Evolutionary conservation across 768 basidiomycete genomes (phyloP).

Genomic region (Suillus occidentalis): DNA sequence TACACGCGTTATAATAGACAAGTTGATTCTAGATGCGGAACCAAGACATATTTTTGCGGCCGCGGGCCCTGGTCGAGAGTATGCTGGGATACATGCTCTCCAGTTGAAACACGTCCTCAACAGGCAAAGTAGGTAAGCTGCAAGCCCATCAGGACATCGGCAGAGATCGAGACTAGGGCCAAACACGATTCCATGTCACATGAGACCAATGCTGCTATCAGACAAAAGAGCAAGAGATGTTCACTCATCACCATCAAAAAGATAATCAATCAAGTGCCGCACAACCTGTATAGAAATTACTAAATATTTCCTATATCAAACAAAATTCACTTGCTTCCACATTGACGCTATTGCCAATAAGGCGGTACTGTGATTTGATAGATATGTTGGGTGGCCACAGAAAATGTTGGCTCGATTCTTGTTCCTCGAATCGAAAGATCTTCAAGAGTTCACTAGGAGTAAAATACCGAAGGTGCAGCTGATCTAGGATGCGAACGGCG

Average conservation of each 20-base stretch:
- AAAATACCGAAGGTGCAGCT: conserved; percentile 73
- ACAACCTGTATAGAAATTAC: conserved; percentile 37
- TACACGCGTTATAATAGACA: too few relatives aligned
- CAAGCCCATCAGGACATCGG: neutral
- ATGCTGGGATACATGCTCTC: too few relatives aligned
- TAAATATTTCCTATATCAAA: neutral
- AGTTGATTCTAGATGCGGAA: neutral
- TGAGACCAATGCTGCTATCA: neutral
- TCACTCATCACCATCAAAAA: conserved; percentile 40
- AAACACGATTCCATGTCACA: neutral
- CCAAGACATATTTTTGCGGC: neutral
- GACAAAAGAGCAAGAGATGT: neutral
- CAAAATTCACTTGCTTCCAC: conserved; percentile 49
- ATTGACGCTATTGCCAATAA: conserved; percentile 85
- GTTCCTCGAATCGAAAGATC: conserved; percentile 55
- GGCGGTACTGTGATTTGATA: conserved; percentile 67
- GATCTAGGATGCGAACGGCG: conserved; percentile 54
- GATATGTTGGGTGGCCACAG: conserved; percentile 65
- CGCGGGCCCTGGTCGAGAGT: neutral
- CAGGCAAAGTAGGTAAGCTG: too few relatives aligned
- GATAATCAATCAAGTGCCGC: conserved; percentile 55
- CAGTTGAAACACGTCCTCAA: too few relatives aligned
- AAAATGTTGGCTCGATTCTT: conserved; percentile 34
- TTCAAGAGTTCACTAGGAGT: conserved; percentile 70
- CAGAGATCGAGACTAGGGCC: neutral